These are phyloP conservation scores for Dendrocalamus sinicus DNA, from an alignment of 176 grass and related monocot species.

Conservation along the genomic window DNA sequence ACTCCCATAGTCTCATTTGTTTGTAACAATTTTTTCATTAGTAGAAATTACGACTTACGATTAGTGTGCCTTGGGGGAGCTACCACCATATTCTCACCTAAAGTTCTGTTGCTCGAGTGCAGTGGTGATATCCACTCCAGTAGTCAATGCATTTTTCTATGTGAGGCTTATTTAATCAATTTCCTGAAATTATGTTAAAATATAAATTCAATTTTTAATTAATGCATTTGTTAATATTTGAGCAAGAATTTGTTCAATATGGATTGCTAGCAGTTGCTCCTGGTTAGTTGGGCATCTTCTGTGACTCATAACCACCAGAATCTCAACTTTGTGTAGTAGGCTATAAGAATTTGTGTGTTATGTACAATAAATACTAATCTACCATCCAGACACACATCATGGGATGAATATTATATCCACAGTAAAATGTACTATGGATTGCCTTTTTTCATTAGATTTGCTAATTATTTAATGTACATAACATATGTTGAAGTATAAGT, in stretches of 20 bases:
- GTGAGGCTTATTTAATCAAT: slow-evolving; percentile 1
- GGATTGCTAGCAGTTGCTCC: background rate
- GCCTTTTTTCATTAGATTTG: background rate
- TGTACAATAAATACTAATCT: background rate
- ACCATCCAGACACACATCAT: background rate
- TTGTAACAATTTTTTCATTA: background rate
- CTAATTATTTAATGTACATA: background rate
- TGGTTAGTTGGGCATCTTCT: background rate
- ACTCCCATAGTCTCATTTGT: background rate
- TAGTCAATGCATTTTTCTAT: background rate
- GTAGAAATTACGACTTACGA: background rate
- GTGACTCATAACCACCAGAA: background rate
- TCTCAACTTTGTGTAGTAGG: background rate
- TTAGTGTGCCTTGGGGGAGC: background rate
- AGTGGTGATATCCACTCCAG: background rate
- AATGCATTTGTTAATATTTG: background rate
- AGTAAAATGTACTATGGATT: background rate
- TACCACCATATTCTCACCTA: background rate
- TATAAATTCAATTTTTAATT: background rate
- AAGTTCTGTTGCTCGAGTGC: background rate
- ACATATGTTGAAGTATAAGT: too few relatives aligned
- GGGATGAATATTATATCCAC: background rate
- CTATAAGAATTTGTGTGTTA: background rate
- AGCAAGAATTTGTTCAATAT: slow-evolving; percentile 8
- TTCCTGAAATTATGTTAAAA: background rate